phyloP scores from a whole-genome alignment of 2,329 filamentous ascomycete species.

The Emergomyces orientalis region DNA sequence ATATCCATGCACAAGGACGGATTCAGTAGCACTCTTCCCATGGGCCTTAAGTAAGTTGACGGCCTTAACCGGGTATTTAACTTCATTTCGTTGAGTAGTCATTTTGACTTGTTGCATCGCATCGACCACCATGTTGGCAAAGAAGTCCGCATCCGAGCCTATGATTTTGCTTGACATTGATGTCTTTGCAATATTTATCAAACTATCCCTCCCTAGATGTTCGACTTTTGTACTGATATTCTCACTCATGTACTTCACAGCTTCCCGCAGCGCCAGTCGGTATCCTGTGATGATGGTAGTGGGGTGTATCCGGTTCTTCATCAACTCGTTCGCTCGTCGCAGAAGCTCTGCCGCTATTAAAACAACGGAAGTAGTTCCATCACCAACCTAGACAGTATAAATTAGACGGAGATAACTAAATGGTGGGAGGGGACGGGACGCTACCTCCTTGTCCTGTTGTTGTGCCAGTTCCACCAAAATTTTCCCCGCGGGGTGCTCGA shows the following conservation, averaged over 20 bases:
- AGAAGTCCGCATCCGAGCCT: constrained; percentile 90
- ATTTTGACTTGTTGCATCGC: constrained; percentile 92
- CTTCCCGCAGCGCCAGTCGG: constrained; percentile 86
- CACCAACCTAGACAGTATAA: constrained; percentile 55
- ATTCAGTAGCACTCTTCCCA: constrained; percentile 80
- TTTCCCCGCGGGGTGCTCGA: constrained; percentile 96
- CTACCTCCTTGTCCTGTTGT: constrained; percentile 88
- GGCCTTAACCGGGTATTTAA: constrained; percentile 97
- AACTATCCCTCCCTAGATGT: constrained; percentile 75
- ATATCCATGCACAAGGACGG: constrained; percentile 86
- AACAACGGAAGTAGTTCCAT: constrained; percentile 96
- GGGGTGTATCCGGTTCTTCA: constrained; percentile 99
- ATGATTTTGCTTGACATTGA: constrained; percentile 99
- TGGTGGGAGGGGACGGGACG: background rate
- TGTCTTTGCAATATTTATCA: constrained; percentile 93
- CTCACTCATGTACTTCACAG: constrained; percentile 97
- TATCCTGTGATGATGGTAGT: constrained; percentile 99
- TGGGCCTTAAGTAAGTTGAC: constrained; percentile 98
- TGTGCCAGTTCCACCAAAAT: constrained; percentile 96
- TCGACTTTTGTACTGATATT: constrained; percentile 96
- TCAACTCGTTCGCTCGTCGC: constrained; percentile 87
- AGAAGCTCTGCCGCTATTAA: constrained; percentile 94
- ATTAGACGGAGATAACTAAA: background rate
- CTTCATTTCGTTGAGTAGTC: constrained; percentile 79
- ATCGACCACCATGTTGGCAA: constrained; percentile 93